These are phyloP conservation scores for Starmerella potacharoeniae DNA, from an alignment of 805 yeast species.

Conservation along the genomic window DNA sequence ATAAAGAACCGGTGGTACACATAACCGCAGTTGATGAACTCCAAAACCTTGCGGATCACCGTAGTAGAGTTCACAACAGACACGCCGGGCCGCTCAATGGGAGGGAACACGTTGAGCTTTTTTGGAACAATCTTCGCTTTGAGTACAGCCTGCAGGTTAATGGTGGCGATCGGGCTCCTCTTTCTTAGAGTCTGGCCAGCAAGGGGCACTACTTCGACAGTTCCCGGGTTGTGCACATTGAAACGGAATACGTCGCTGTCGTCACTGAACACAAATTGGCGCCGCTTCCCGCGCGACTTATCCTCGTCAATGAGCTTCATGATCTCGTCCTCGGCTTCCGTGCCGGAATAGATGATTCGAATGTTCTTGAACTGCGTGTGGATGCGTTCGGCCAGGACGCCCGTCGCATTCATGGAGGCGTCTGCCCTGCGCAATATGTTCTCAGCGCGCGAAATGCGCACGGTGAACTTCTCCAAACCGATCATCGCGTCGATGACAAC, in stretches of 20 bases:
- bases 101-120: not conserved
- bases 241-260: conserved; percentile 9
- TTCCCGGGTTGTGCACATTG: not conserved
- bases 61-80: conserved; percentile 2
- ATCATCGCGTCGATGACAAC: conserved; percentile 5
- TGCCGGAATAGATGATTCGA: conserved; percentile 1
- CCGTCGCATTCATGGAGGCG: not conserved
- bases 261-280: conserved; percentile 6
- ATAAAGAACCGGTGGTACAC: conserved; percentile 4
- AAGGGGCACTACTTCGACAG: conserved; percentile 3
- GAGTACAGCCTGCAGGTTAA: not conserved
- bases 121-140: not conserved
- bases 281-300: not conserved
- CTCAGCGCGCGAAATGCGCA: not conserved
- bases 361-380: not conserved
- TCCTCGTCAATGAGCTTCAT: conserved; percentile 12
- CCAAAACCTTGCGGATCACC: not conserved
- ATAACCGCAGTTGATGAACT: conserved; percentile 6
- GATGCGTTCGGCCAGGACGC: not conserved
- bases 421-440: not conserved
- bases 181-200: not conserved
- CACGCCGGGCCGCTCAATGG: conserved; percentile 1
- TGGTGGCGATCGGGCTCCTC: not conserved
- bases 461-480: conserved; percentile 3
- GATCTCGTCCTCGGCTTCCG: conserved; percentile 15